phyloP scores from a whole-genome alignment of 768 basidiomycete genomes.

The Thelephora ganbajun region DNA sequence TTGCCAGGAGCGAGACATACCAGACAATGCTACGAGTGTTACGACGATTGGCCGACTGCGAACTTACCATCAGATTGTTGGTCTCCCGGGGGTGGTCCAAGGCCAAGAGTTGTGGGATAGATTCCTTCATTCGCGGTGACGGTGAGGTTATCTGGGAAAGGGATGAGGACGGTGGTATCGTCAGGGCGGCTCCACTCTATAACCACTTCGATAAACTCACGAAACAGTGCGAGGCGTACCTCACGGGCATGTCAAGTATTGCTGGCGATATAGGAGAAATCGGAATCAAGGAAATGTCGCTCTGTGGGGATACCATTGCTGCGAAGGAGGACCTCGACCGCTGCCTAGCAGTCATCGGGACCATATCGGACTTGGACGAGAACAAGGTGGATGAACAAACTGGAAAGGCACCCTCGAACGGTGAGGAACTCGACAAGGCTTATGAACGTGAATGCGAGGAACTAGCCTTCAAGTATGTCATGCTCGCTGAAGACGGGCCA shows the following conservation, averaged over 20 bases:
- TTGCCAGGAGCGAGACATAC: conserved; percentile 29
- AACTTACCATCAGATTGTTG: conserved; percentile 32
- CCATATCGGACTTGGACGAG: not conserved
- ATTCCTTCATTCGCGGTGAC: conserved; percentile 33
- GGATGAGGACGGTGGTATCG: conserved; percentile 11
- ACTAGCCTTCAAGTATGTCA: conserved; percentile 32
- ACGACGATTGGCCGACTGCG: conserved; percentile 34
- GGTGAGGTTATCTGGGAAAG: conserved; percentile 28
- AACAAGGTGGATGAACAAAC: not conserved
- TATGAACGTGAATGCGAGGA: conserved; percentile 32
- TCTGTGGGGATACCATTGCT: conserved; percentile 39
- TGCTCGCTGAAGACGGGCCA: conserved; percentile 13
- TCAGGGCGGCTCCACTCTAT: conserved; percentile 28
- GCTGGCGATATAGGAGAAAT: conserved; percentile 24
- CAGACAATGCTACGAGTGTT: conserved; percentile 33
- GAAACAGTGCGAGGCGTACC: conserved; percentile 35
- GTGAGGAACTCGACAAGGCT: conserved; percentile 21
- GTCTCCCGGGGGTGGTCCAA: conserved; percentile 26
- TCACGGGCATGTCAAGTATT: conserved; percentile 29
- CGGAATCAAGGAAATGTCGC: conserved; percentile 26
- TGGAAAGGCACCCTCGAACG: conserved; percentile 17
- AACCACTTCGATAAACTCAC: conserved; percentile 39
- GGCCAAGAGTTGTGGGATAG: conserved; percentile 25
- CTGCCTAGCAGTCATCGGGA: conserved; percentile 27
- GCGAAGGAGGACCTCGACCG: conserved; percentile 34